These are phyloP conservation scores for Solanum piurae DNA, from an alignment of 257 asterid species.

Conservation along the genomic window DNA sequence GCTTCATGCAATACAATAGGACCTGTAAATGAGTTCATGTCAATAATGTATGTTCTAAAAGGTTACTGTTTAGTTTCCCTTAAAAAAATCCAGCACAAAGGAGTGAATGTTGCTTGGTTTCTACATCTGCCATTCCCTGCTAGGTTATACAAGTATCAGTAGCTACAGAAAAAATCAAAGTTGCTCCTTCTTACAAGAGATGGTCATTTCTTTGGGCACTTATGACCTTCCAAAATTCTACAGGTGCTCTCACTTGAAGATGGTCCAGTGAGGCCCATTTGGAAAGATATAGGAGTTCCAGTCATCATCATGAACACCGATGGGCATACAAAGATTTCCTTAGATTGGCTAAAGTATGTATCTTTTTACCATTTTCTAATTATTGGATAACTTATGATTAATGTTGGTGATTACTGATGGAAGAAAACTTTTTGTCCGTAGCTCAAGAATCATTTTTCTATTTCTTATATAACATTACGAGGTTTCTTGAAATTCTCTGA, in stretches of 20 bases:
- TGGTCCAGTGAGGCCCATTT: slow-evolving; percentile 55
- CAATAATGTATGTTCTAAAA: not conserved
- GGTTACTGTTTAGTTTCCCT: not conserved
- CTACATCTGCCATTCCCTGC: not conserved
- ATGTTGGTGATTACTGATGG: not conserved
- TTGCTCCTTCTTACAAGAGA: not conserved
- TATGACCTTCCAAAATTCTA: not conserved
- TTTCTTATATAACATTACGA: not conserved
- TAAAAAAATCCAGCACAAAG: not conserved
- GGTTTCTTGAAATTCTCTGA: not conserved
- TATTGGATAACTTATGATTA: not conserved
- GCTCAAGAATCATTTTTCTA: not conserved
- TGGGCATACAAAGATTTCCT: slow-evolving; percentile 29
- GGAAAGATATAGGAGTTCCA: slow-evolving; percentile 54
- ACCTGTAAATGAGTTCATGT: not conserved
- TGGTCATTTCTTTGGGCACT: not conserved
- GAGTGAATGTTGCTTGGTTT: not conserved
- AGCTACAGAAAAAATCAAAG: not conserved
- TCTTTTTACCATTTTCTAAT: not conserved
- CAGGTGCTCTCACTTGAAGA: slow-evolving; percentile 72
- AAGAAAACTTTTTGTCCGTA: not conserved
- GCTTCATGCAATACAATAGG: not conserved
- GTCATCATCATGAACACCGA: slow-evolving; percentile 28
- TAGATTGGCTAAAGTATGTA: slow-evolving; percentile 94
- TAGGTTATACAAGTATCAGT: not conserved